These are phyloP conservation scores for Aspergillus alliaceus DNA, from an alignment of 2,329 filamentous ascomycete genomes.

Conservation along the genomic window DNA sequence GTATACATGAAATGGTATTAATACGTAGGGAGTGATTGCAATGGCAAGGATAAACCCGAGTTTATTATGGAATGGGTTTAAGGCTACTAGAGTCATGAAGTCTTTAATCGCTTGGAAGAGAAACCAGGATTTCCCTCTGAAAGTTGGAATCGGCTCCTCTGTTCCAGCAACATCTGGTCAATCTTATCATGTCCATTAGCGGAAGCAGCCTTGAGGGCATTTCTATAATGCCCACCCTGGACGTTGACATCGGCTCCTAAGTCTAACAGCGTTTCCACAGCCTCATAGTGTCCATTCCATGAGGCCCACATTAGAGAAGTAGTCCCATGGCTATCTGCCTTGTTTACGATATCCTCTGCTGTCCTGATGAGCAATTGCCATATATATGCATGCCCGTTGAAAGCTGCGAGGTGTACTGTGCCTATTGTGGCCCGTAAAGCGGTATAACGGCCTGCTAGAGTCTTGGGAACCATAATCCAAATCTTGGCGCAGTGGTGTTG, in stretches of 20 bases:
- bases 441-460: neutral
- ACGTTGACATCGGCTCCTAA: conserved; percentile 13
- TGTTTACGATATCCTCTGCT: neutral
- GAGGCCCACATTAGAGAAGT: neutral
- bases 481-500: neutral
- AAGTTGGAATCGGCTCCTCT: too few species aligned
- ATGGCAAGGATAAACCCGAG: too few species aligned
- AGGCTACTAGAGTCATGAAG: too few species aligned
- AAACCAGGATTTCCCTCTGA: too few species aligned
- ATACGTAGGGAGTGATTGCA: too few species aligned
- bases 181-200: too few species aligned
- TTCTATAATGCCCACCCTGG: neutral
- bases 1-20: too few species aligned
- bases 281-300: neutral
- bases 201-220: conserved; percentile 10
- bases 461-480: neutral
- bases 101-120: too few species aligned
- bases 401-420: neutral
- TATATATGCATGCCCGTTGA: neutral
- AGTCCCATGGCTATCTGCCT: neutral
- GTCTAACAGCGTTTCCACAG: conserved; percentile 6
- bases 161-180: too few species aligned
- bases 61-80: too few species aligned
- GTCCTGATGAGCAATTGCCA: neutral
- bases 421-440: neutral